Base-by-base conservation (phyloP, 371 early-diverging fungal genomes). In the Chytridium lagenaria region DNA sequence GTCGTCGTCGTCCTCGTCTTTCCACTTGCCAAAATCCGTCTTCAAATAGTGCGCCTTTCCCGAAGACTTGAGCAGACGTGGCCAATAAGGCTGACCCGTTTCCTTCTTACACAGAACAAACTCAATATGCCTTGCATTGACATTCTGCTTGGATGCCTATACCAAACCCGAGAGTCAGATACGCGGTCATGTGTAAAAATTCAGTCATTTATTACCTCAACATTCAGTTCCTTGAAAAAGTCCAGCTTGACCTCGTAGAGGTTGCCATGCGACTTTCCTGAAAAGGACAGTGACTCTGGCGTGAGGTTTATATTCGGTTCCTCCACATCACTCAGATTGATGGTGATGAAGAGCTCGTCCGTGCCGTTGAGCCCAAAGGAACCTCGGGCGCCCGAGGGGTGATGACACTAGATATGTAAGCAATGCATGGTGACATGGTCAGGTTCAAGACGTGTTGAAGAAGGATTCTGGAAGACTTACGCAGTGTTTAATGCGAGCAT, bases 311-410 rank as follows among this genome's bases (percentile, higher is more conserved):
- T 82, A 36, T 82, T 77, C 19, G 89, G 90, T 36, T 74, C 59
- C 70, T 85, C 86, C 38, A 91, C 83, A 73, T 98, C 97, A 68
- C 85, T 66, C 26, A 96, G 77, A 63, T 93, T 88, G 73, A 98
- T 87, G 26, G 98, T 98, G 59, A 98, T 75, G 81, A 87, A 97
- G 73, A 97, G 69, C 55, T 90, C 78, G 73, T 93, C 87, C 38
- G 85, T 83, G 78, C n/a, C 93, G 89, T 80, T 98, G 96, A 50
- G 98, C 98, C 97, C 97, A 98, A 71, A 94, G 90, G 50, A 95
- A 96, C 92, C 78, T 89, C 86, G 19, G 44, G 44, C 12, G 44
- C 44, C 12, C 44, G 44, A 12, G 44, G n/a, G n/a, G n/a, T n/a
- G n/a, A n/a, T n/a, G n/a, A n/a, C n/a, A n/a, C n/a, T n/a, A n/a